Evolutionary conservation across 495 filamentous ascomycete species (phyloP).

Genomic region (Aspergillus kassunensis): DNA sequence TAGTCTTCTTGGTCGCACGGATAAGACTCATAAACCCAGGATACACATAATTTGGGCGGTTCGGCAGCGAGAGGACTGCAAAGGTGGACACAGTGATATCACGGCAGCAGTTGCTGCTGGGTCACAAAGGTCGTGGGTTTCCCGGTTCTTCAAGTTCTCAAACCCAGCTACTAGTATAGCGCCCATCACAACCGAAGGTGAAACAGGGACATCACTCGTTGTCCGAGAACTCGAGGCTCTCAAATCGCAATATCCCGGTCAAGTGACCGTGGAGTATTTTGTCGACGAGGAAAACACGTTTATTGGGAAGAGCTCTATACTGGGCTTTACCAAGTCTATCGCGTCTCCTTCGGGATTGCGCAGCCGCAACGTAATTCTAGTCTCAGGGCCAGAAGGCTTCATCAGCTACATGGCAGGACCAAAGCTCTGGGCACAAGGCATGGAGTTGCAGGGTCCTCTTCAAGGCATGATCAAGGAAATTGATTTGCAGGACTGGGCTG

Average conservation of each 20-base stretch:
- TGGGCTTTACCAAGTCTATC: conserved; percentile 26
- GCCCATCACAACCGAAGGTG: not conserved
- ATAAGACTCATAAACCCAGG: conserved; percentile 23
- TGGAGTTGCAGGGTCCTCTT: conserved; percentile 66
- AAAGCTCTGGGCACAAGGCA: conserved; percentile 67
- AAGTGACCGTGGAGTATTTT: conserved; percentile 64
- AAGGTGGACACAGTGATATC: conserved; percentile 37
- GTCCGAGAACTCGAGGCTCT: conserved; percentile 59
- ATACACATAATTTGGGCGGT: conserved; percentile 70
- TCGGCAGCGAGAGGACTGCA: conserved; percentile 54
- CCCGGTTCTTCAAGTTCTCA: conserved; percentile 23
- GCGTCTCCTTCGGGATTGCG: conserved; percentile 12
- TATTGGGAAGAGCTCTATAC: conserved; percentile 51
- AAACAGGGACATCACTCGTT: conserved; percentile 36
- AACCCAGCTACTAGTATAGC: not conserved
- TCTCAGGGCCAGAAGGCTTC: conserved; percentile 91
- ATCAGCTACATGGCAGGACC: conserved; percentile 71
- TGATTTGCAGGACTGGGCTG: conserved; percentile 51
- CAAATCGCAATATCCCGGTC: conserved; percentile 48
- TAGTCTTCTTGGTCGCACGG: conserved; percentile 44
- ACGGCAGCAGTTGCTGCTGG: conserved; percentile 14
- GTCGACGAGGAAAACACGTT: conserved; percentile 72
- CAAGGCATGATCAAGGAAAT: conserved; percentile 53
- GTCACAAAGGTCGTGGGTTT: conserved; percentile 30
- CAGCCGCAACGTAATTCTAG: conserved; percentile 60